Evolutionary conservation across 495 filamentous ascomycete species (phyloP).

Genomic region (Gamarada debralockiae): DNA sequence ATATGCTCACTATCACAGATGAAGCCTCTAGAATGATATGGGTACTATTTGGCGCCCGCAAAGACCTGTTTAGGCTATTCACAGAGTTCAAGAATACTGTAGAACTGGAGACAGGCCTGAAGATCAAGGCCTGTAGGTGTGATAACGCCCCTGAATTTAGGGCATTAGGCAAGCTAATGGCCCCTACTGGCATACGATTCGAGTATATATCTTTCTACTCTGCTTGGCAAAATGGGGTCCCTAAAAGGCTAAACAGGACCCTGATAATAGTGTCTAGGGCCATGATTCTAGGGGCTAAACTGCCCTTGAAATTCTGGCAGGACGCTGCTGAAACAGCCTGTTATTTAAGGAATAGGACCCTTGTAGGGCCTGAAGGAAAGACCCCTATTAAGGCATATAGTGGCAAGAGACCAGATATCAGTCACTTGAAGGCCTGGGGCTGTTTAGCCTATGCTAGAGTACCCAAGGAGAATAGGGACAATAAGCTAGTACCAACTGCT

Average conservation of each 20-base stretch:
- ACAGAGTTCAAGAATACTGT: neutral
- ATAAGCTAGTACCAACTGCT: neutral
- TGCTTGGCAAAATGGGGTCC: slow-evolving; percentile 3
- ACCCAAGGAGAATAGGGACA: neutral
- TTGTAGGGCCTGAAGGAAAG: slow-evolving; percentile 5
- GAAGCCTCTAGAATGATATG: neutral
- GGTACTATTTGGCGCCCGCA: neutral
- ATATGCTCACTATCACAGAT: slow-evolving; percentile 5
- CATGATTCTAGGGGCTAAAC: slow-evolving; percentile 1
- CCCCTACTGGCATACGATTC: neutral
- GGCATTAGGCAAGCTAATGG: neutral
- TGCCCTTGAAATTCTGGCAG: neutral
- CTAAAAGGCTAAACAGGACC: slow-evolving; percentile 4
- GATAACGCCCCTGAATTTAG: slow-evolving; percentile 10
- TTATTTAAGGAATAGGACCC: slow-evolving; percentile 12
- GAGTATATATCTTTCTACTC: slow-evolving; percentile 9
- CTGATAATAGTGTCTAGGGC: slow-evolving; percentile 3
- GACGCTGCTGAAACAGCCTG: slow-evolving; percentile 3
- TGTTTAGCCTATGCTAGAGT: neutral
- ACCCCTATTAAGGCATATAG: slow-evolving; percentile 7
- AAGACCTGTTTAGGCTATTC: neutral
- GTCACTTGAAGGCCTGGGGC: neutral
- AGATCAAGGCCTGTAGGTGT: slow-evolving; percentile 5
- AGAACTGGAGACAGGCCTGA: slow-evolving; percentile 1
- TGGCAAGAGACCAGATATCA: neutral